These are phyloP conservation scores for Arthrobotrys musiformis DNA, from an alignment of 2,329 filamentous ascomycete genomes.

Conservation along the genomic window DNA sequence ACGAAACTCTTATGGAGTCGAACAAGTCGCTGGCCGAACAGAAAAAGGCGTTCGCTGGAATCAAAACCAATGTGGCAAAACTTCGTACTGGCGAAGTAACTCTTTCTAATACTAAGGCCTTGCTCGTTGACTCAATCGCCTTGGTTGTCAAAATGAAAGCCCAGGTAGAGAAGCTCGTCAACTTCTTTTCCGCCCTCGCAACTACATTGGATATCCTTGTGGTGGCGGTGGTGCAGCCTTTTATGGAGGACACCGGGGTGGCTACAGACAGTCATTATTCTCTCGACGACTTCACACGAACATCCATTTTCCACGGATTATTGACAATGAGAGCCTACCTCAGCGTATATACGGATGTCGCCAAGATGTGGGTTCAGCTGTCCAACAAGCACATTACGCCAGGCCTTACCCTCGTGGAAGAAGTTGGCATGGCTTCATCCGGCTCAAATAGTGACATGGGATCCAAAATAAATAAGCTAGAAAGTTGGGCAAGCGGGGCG, in stretches of 20 bases:
- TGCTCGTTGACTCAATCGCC: not conserved
- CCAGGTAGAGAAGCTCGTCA: not conserved
- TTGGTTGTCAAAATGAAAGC: not conserved
- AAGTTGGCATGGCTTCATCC: not conserved
- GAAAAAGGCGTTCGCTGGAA: not conserved
- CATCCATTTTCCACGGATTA: not conserved
- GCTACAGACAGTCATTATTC: not conserved
- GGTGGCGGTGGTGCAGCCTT: not conserved
- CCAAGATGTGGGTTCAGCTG: not conserved
- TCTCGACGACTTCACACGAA: not conserved
- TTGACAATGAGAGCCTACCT: not conserved
- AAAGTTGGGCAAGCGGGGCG: not conserved
- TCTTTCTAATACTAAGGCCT: not conserved
- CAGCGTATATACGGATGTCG: not conserved
- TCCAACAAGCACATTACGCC: not conserved
- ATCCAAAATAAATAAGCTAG: not conserved
- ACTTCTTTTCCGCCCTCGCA: not conserved
- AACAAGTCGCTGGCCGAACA: not conserved
- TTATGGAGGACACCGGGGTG: not conserved
- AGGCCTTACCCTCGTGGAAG: not conserved
- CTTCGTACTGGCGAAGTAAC: not conserved
- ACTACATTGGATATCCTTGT: not conserved
- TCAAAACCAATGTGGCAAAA: not conserved
- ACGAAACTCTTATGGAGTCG: not conserved
- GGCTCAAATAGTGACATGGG: not conserved